phyloP scores from a whole-genome alignment of 148 eudicot genomes.

The Oxyria digyna region DNA sequence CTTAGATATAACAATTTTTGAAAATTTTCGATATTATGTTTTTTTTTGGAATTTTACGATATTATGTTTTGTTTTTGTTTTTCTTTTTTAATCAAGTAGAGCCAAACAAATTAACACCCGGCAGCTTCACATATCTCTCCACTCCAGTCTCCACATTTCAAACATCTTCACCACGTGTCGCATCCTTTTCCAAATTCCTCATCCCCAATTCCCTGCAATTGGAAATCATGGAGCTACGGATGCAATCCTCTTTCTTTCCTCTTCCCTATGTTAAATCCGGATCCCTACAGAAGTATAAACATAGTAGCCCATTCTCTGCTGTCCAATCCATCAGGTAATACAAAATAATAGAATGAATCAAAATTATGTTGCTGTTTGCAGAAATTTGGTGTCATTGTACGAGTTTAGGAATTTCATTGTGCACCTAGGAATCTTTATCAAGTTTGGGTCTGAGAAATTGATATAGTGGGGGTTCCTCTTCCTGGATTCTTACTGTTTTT shows the following conservation, averaged over 20 bases:
- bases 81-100: no score
- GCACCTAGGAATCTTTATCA: not conserved
- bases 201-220: not conserved
- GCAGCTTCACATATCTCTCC: not conserved
- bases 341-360: not conserved
- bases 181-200: not conserved
- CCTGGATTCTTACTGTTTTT: not conserved
- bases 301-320: not conserved
- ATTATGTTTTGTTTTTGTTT: no score
- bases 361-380: not conserved
- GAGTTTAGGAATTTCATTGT: not conserved
- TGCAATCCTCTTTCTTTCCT: not conserved
- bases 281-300: not conserved
- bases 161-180: not conserved
- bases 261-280: not conserved
- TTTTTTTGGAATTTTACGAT: no score
- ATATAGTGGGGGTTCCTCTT: no score
- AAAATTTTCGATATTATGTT: no score
- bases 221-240: not conserved
- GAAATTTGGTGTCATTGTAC: not conserved
- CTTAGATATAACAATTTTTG: no score
- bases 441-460: not conserved
- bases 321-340: not conserved
- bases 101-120: no score
- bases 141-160: not conserved